Base-by-base conservation (phyloP, 306 rosid species). In the Luffa acutangula region DNA sequence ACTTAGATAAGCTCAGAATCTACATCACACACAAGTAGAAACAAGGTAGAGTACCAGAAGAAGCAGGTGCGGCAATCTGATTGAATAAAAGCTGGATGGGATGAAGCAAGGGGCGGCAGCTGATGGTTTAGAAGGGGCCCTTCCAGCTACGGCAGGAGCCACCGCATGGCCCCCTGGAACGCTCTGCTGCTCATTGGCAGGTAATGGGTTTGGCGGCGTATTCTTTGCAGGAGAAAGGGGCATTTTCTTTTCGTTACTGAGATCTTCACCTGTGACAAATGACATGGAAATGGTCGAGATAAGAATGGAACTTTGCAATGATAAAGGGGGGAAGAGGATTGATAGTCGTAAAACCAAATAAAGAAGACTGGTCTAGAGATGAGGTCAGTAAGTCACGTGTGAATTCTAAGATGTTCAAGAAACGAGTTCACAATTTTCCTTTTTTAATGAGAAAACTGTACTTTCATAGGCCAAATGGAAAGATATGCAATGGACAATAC, bases 81-180 rank as follows among this genome's bases (percentile, higher is more conserved):
- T 77, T 53, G 62, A 48, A 77, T 65, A 65, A 75, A 78, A 62
- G 18, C 76, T 46, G 79, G 73, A 78, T 42, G 80, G 71, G 63
- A 80, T 39, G 85, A 82, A 73, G 75, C 11, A 83, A 63, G 85
- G 82, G 31, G 91, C 71, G 72, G 94, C 95, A 79, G 89, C 91
- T 4, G 97, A 92, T 45, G 98, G 87, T 83, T 87, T 92, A 49
- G 86, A 82, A n/a, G 93, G 90, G 78, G 97, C 92, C 83, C 89
- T 88, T 86, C 95, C 98, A 41, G 98, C 97, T 63, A 92, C 90
- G 53, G 97, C 97, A 34, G 98, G 98, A 81, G 93, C 91, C 21
- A 90, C 86, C 20, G 97, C 92, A 39, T 53, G 87, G 78, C 81
- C 81, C 6, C 92, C 97, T 0, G 89, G 87, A 49, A 80, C 76